Evolutionary conservation across 352 stramenopile genomes (phyloP).

Genomic region (Pythium biforme): DNA sequence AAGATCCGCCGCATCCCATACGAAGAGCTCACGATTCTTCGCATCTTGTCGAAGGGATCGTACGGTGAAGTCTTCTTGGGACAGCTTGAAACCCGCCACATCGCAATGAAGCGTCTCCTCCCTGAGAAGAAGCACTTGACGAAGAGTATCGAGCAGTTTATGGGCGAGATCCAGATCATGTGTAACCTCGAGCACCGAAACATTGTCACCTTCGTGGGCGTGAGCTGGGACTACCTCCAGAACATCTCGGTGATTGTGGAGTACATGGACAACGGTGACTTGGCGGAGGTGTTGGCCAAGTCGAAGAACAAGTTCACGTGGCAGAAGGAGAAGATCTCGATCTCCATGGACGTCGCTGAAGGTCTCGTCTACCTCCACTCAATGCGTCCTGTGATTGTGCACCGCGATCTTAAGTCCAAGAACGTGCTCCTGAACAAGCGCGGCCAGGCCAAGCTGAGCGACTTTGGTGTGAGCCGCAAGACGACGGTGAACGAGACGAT

Average conservation of each 20-base stretch:
- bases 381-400: conserved; percentile 65
- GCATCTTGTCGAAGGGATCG: conserved; percentile 61
- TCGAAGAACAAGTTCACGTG: conserved; percentile 55
- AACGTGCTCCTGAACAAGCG: conserved; percentile 79
- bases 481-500: conserved; percentile 70
- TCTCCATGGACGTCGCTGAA: conserved; percentile 81
- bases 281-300: conserved; percentile 58
- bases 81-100: conserved; percentile 60
- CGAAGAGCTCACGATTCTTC: conserved; percentile 65
- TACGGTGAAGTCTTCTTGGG: conserved; percentile 76
- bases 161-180: conserved; percentile 72
- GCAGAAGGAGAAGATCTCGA: conserved; percentile 70
- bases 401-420: conserved; percentile 87
- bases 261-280: conserved; percentile 75
- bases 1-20: conserved; percentile 55
- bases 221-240: conserved; percentile 63
- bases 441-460: conserved; percentile 78
- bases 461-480: conserved; percentile 85
- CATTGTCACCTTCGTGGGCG: conserved; percentile 71
- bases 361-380: conserved; percentile 86
- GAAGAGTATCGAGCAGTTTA: conserved; percentile 61
- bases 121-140: conserved; percentile 56
- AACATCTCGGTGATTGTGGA: conserved; percentile 78
- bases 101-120: conserved; percentile 73
- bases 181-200: conserved; percentile 68